Evolutionary conservation across 106 monocot species (phyloP), one percentile per base, ranked within the genome.

Genomic region (Cymbidium sinense): DNA sequence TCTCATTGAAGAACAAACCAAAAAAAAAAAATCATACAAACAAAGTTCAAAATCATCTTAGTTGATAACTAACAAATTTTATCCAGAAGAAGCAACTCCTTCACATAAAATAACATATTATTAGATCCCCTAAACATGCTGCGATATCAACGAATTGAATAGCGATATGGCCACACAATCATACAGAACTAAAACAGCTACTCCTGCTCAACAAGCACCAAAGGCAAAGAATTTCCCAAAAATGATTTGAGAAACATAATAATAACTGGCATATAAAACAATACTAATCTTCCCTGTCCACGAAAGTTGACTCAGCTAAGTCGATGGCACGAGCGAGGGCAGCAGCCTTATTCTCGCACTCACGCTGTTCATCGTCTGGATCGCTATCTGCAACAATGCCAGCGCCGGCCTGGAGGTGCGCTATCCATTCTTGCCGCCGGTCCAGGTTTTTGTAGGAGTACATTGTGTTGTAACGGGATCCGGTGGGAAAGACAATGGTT

Each of bases 371-470:
- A 21, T 92, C 92, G 15, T 89, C 87, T 0, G 92, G 92, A 35
- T 71, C 74, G 61, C 91, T 88, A 76, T 91, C 91, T 8, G 92
- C 92, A 15, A 92, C 92, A n/a, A 92, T 89, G 41, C 92, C 92
- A 76, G 92, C 89, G 43, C 89, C 91, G 27, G 88, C 77, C 82
- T 90, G 90, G 52, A 87, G 81, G 73, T 87, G 87, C 0, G 76
- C 76, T 13, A 76, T 44, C 76, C 76, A 76, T 30, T 76, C 76
- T 34, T 55, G 76, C 7, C 76, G 76, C 8, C 34, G 31, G 12
- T 76, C 34, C 13, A 18, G 13, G 76, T 76, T 33, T 55, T 76
- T 76, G 76, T 76, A 76, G 3, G 84, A 67, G 28, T 78, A 62
- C 41, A 78, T 28, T 12, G 76, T 52, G 76, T 76, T 76, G 54